Percentiles rank a stretch among this genome's conserved stretches.
Conservation (phyloP, 1,284 basidiomycete genomes). For the Cutaneotrichosporon cutaneum region DNA sequence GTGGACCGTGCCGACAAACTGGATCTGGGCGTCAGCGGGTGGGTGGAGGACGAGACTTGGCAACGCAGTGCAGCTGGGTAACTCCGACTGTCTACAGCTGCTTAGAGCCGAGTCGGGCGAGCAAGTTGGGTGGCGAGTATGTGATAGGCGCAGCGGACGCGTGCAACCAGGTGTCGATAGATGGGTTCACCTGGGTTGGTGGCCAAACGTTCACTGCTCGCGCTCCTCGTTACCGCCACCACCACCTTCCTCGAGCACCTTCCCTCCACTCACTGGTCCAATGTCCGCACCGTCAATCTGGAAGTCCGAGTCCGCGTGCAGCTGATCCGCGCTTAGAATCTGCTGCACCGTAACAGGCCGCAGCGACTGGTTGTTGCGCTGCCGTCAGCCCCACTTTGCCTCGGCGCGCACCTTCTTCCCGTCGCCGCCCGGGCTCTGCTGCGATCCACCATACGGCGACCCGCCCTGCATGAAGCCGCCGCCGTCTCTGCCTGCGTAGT, state of each 20-base stretch:
- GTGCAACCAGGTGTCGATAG: no score
- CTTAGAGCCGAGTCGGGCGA: no score
- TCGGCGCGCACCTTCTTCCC: slow-evolving; percentile 23
- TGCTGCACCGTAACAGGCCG: slow-evolving; percentile 85
- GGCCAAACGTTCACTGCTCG: not conserved
- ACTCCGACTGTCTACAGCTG: no score
- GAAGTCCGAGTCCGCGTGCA: slow-evolving; percentile 86
- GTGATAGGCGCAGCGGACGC: no score
- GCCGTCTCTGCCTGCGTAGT: slow-evolving; percentile 42
- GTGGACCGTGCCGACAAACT: slow-evolving; percentile 76
- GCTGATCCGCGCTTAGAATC: slow-evolving; percentile 71
- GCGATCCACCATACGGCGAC: slow-evolving; percentile 39
- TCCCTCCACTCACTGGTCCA: slow-evolving; percentile 48
- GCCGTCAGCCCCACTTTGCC: not conserved
- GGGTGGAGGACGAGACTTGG: no score
- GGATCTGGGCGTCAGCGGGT: slow-evolving; percentile 47
- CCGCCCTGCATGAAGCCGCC: slow-evolving; percentile 38
- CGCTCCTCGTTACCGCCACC: not conserved
- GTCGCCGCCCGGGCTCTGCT: slow-evolving; percentile 41
- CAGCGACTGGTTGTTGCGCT: slow-evolving; percentile 60
- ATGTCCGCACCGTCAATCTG: slow-evolving; percentile 76
- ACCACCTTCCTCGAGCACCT: not conserved
- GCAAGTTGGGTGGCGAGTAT: no score
- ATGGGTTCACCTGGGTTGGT: no score
- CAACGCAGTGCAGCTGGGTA: not conserved